Percentiles rank a stretch among this genome's conserved stretches.
Conservation (phyloP, 2,329 filamentous ascomycete species). For the Meredithiella fracta region DNA sequence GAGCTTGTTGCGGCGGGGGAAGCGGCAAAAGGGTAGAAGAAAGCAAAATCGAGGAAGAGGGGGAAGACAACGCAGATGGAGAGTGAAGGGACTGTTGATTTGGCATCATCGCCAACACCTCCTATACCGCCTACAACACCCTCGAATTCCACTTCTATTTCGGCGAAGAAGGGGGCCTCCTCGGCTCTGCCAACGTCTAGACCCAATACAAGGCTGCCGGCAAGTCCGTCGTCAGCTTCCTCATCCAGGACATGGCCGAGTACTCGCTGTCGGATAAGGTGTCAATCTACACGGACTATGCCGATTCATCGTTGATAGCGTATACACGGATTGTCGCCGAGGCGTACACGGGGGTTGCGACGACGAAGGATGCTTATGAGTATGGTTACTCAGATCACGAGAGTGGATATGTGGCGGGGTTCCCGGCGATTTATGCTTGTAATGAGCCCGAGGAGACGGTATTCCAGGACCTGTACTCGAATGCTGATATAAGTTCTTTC, state of each 20-base stretch:
- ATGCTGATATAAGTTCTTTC: conserved; percentile 21
- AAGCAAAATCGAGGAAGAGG: neutral
- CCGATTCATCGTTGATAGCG: conserved; percentile 25
- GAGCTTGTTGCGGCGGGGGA: neutral
- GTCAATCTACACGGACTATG: conserved; percentile 30
- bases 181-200: conserved; percentile 29
- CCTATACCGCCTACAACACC: conserved; percentile 25
- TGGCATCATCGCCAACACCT: no score
- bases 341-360: conserved; percentile 20
- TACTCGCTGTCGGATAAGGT: conserved; percentile 30
- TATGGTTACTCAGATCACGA: conserved; percentile 31
- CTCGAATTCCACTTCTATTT: conserved; percentile 37
- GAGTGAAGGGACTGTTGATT: no score
- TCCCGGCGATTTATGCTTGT: conserved; percentile 24
- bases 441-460: conserved; percentile 22
- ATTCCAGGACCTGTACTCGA: conserved; percentile 21
- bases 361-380: conserved; percentile 24
- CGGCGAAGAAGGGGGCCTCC: conserved; percentile 32
- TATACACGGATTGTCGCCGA: conserved; percentile 22
- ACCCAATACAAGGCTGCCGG: conserved; percentile 26
- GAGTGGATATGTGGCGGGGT: conserved; percentile 22
- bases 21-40: neutral
- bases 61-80: no score
- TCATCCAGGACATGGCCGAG: conserved; percentile 36
- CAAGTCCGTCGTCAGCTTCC: conserved; percentile 28